Evolutionary conservation across 2,329 filamentous ascomycete genomes (phyloP).

Genomic region (Monosporascus ibericus): DNA sequence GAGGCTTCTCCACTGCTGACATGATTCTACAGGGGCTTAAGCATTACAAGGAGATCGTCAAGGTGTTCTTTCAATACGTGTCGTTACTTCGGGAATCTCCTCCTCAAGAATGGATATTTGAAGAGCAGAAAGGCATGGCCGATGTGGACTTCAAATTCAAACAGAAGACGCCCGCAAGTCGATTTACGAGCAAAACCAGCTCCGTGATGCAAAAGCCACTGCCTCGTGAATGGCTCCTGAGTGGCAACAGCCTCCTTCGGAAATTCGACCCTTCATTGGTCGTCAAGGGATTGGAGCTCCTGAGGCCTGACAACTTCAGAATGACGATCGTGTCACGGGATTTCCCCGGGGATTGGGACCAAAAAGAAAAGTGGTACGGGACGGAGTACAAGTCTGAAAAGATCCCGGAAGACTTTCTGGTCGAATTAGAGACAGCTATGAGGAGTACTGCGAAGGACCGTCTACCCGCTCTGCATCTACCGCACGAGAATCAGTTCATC

Average conservation of each 20-base stretch:
- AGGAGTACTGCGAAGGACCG: conserved; percentile 51
- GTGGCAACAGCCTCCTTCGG: conserved; percentile 67
- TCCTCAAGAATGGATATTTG: conserved; percentile 88
- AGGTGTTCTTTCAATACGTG: conserved; percentile 86
- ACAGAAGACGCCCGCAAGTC: conserved; percentile 84
- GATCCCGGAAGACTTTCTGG: conserved; percentile 70
- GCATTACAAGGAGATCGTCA: conserved; percentile 75
- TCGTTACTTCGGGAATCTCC: conserved; percentile 73
- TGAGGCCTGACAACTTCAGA: conserved; percentile 85
- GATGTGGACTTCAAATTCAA: conserved; percentile 94
- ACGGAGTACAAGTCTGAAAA: conserved; percentile 85
- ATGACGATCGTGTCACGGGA: conserved; percentile 78
- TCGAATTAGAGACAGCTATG: conserved; percentile 61
- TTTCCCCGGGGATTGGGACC: conserved; percentile 76
- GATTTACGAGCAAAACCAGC: conserved; percentile 80
- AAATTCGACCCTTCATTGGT: conserved; percentile 79
- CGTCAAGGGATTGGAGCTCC: conserved; percentile 61
- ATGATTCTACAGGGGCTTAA: conserved; percentile 50
- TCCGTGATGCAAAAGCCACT: conserved; percentile 87
- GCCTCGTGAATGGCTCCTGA: conserved; percentile 81
- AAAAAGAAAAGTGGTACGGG: conserved; percentile 95
- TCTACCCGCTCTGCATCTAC: conserved; percentile 70
- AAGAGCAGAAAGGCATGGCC: conserved; percentile 83
- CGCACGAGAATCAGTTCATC: conserved; percentile 92
- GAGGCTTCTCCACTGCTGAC: conserved; percentile 6